Conservation (phyloP, 2,329 filamentous ascomycete genomes). For the Claviceps pusilla region DNA sequence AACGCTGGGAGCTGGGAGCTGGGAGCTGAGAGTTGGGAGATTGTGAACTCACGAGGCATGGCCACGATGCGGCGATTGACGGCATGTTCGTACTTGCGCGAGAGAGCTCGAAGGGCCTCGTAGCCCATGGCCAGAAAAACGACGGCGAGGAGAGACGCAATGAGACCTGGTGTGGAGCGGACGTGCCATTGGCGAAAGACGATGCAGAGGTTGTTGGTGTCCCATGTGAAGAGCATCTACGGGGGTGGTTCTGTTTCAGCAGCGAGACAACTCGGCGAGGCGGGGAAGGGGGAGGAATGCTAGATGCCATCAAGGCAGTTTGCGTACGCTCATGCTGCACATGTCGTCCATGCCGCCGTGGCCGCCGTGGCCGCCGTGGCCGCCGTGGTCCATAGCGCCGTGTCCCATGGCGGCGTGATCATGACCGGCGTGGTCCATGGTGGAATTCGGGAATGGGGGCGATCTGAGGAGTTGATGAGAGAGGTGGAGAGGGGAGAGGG, state of each 20-base stretch:
- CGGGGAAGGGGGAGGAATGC: not conserved
- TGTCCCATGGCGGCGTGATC: conserved; percentile 22
- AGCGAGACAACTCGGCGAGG: not conserved
- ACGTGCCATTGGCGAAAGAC: conserved; percentile 88
- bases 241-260: not conserved
- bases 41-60: conserved; percentile 35
- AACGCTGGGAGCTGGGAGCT: too few species aligned
- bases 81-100: conserved; percentile 59
- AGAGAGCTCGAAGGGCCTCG: conserved; percentile 67
- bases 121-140: conserved; percentile 80
- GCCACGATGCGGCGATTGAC: conserved; percentile 32
- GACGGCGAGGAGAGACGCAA: conserved; percentile 71
- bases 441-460: not conserved
- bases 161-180: conserved; percentile 54
- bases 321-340: conserved; percentile 77
- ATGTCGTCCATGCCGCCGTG: conserved; percentile 39
- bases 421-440: conserved; percentile 10
- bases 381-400: conserved; percentile 21
- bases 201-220: conserved; percentile 85
- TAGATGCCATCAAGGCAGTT: not conserved
- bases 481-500: not conserved
- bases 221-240: conserved; percentile 97
- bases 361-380: conserved; percentile 16
- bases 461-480: not conserved
- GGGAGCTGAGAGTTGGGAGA: not conserved